A percentile compares a stretch with the other conserved stretches of the same genome.
Evolutionary conservation across 768 basidiomycete species (phyloP).

Genomic region (Pleurotus tuber-regium): DNA sequence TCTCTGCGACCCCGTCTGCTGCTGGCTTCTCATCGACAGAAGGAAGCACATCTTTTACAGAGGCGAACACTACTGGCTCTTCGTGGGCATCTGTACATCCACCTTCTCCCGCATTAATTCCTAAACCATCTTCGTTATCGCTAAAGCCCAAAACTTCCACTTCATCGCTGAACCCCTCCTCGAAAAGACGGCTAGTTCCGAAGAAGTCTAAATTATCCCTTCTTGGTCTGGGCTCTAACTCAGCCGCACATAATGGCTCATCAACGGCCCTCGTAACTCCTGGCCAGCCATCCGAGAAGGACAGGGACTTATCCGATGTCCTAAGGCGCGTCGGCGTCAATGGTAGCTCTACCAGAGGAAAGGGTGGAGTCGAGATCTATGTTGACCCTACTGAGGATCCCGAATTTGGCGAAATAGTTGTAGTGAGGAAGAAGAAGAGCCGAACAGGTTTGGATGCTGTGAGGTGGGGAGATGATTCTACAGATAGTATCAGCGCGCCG

Average conservation of each 20-base stretch:
- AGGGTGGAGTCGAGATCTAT: slow-evolving; percentile 66
- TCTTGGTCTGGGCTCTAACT: slow-evolving; percentile 25
- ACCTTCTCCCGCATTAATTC: slow-evolving; percentile 1
- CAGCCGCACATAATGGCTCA: slow-evolving; percentile 15
- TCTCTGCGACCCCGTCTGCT: slow-evolving; percentile 63
- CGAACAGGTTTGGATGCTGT: slow-evolving; percentile 58
- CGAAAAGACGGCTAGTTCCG: slow-evolving; percentile 55
- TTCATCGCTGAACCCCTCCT: slow-evolving; percentile 17
- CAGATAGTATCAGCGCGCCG: slow-evolving; percentile 21
- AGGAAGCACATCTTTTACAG: slow-evolving; percentile 28
- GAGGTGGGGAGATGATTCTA: slow-evolving; percentile 59
- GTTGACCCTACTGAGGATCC: slow-evolving; percentile 66
- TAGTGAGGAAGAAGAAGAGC: slow-evolving; percentile 78
- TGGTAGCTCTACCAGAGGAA: slow-evolving; percentile 22
- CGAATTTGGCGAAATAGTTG: slow-evolving; percentile 64
- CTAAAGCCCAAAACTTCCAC: slow-evolving; percentile 19
- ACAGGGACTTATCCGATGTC: slow-evolving; percentile 58
- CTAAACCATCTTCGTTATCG: slow-evolving; percentile 30
- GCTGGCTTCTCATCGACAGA: slow-evolving; percentile 35
- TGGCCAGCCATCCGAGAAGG: slow-evolving; percentile 6
- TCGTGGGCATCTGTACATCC: slow-evolving; percentile 34
- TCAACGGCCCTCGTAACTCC: background rate
- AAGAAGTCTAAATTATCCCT: slow-evolving; percentile 67
- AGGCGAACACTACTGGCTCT: slow-evolving; percentile 28
- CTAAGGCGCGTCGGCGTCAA: slow-evolving; percentile 45